Percentiles rank a stretch among this genome's conserved stretches.
phyloP scores from a whole-genome alignment of 345 rosid species.

The Melaleuca quinquenervia region DNA sequence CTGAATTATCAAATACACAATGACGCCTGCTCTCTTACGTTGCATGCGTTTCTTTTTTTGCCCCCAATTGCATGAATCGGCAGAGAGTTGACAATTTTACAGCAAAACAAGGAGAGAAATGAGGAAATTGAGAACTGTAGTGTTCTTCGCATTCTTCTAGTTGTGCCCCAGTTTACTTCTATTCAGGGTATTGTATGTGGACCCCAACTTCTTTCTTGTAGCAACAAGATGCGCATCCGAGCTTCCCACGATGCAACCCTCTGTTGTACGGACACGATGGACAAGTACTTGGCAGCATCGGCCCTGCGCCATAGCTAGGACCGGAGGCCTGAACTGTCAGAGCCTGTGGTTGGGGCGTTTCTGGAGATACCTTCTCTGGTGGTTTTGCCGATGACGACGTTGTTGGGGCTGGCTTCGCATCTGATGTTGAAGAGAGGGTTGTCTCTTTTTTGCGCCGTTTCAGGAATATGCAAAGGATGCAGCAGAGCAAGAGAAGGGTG shows the following conservation, averaged over 20 bases:
- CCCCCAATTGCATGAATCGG: neutral
- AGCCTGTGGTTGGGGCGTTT: neutral
- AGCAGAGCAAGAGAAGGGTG: neutral
- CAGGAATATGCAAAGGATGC: neutral
- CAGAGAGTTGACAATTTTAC: neutral
- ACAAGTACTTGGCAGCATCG: neutral
- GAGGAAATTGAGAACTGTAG: neutral
- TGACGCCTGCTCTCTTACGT: neutral
- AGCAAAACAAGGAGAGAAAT: neutral
- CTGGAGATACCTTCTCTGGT: neutral
- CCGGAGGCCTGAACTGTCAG: neutral
- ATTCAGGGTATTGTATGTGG: neutral
- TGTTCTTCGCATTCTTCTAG: neutral
- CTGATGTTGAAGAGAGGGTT: neutral
- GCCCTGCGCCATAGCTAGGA: neutral
- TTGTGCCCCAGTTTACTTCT: neutral
- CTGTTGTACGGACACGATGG: neutral
- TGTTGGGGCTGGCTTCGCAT: neutral
- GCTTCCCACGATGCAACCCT: neutral
- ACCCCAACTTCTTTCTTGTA: neutral
- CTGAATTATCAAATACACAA: neutral
- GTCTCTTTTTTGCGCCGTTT: neutral
- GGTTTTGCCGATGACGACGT: neutral
- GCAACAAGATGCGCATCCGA: neutral
- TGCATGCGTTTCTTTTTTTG: neutral